These are phyloP conservation scores for Aspergillus sclerotiicarbonarius DNA, from an alignment of 495 filamentous ascomycete species.

Conservation along the genomic window DNA sequence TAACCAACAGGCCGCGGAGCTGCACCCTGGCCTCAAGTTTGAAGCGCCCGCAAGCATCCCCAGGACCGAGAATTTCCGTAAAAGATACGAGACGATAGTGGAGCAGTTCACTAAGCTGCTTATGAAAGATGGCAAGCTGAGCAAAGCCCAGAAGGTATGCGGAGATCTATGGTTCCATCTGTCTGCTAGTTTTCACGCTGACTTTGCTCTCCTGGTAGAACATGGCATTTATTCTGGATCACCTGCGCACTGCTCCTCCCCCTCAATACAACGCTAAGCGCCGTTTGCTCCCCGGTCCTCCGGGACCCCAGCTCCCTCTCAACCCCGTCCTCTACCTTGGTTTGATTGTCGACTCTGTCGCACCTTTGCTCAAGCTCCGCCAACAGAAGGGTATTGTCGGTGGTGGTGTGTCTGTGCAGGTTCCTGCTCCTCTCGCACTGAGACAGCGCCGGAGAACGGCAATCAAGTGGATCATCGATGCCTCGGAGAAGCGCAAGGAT, in stretches of 20 bases:
- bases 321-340: slow-evolving; percentile 78
- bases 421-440: slow-evolving; percentile 72
- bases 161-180: too few species aligned
- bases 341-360: slow-evolving; percentile 93
- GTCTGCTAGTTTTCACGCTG: not conserved
- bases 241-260: slow-evolving; percentile 79
- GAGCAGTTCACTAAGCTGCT: slow-evolving; percentile 84
- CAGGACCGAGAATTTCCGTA: slow-evolving; percentile 59
- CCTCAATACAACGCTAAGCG: slow-evolving; percentile 65
- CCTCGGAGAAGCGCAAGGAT: slow-evolving; percentile 67
- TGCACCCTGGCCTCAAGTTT: slow-evolving; percentile 66
- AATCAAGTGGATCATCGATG: slow-evolving; percentile 83
- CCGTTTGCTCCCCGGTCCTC: slow-evolving; percentile 71
- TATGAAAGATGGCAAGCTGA: slow-evolving; percentile 86
- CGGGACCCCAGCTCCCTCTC: slow-evolving; percentile 68
- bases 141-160: slow-evolving; percentile 75
- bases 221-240: slow-evolving; percentile 79
- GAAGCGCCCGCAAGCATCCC: slow-evolving; percentile 65
- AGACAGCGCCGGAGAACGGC: slow-evolving; percentile 75
- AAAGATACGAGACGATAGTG: slow-evolving; percentile 79
- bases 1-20: slow-evolving; percentile 30
- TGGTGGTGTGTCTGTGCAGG: slow-evolving; percentile 78
- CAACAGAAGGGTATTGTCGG: slow-evolving; percentile 74
- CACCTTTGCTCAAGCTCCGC: slow-evolving; percentile 78
- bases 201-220: slow-evolving; percentile 52